Conservation (phyloP, 495 filamentous ascomycete genomes). For the Penicillium fimorum region DNA sequence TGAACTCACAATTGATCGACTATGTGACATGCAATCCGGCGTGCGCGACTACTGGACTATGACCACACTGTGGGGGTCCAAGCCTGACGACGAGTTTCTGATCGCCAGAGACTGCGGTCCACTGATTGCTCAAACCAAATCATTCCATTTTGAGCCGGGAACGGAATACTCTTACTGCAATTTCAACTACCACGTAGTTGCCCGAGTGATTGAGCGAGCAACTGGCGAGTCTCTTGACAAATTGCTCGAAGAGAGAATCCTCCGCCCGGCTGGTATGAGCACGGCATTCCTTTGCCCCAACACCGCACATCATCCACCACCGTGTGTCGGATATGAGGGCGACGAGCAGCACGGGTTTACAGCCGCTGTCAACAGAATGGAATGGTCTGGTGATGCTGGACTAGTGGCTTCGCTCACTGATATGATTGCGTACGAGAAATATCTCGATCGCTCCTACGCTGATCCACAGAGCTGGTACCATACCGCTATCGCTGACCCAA, state of each 20-base stretch:
- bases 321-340: slow-evolving; percentile 37
- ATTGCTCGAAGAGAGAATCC: slow-evolving; percentile 27
- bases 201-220: slow-evolving; percentile 29
- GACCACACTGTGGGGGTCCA: slow-evolving; percentile 33
- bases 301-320: slow-evolving; percentile 27
- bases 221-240: slow-evolving; percentile 24
- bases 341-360: slow-evolving; percentile 21
- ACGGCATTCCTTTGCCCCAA: slow-evolving; percentile 32
- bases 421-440: slow-evolving; percentile 38
- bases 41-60: slow-evolving; percentile 40
- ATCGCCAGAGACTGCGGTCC: slow-evolving; percentile 21
- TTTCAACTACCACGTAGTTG: slow-evolving; percentile 33
- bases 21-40: slow-evolving; percentile 35
- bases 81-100: slow-evolving; percentile 31
- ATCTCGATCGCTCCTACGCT: slow-evolving; percentile 21
- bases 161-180: slow-evolving; percentile 36
- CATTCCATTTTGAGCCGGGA: slow-evolving; percentile 33
- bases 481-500: slow-evolving; percentile 14
- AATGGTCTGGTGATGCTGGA: slow-evolving; percentile 40
- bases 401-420: slow-evolving; percentile 34
- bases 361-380: slow-evolving; percentile 28
- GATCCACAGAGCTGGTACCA: slow-evolving; percentile 30
- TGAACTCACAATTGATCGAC: slow-evolving; percentile 25
- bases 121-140: slow-evolving; percentile 24
- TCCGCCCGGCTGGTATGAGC: slow-evolving; percentile 31